Evolutionary conservation across 768 basidiomycete genomes (phyloP).

Genomic region (Lentinula detonsa): DNA sequence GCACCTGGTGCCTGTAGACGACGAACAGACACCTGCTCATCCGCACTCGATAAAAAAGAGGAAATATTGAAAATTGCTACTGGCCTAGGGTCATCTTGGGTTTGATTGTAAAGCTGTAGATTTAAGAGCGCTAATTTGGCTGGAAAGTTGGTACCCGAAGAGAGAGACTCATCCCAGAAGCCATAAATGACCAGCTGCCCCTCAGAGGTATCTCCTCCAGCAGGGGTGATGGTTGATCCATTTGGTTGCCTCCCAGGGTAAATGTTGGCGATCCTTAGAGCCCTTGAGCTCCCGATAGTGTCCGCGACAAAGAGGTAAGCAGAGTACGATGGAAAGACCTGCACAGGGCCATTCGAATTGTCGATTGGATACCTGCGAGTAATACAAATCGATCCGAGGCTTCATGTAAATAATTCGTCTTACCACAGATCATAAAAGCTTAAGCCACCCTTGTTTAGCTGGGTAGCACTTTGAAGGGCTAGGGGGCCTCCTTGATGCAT

Average conservation of each 20-base stretch:
- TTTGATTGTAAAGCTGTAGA: conserved; percentile 45
- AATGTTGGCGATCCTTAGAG: conserved; percentile 39
- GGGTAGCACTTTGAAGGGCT: conserved; percentile 42
- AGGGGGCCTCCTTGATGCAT: conserved; percentile 52
- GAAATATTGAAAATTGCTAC: conserved; percentile 40
- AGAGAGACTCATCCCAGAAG: conserved; percentile 34
- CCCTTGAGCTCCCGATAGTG: conserved; percentile 36
- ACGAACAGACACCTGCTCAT: conserved; percentile 28
- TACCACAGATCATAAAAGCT: conserved; percentile 43
- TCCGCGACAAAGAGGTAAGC: conserved; percentile 48
- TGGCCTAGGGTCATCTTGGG: conserved; percentile 33
- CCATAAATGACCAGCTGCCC: conserved; percentile 49
- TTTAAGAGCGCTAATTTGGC: conserved; percentile 44
- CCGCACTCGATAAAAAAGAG: conserved; percentile 23
- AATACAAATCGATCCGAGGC: background rate
- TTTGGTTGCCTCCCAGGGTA: conserved; percentile 47
- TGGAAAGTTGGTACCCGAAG: conserved; percentile 26
- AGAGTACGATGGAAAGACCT: conserved; percentile 49
- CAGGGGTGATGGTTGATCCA: conserved; percentile 47
- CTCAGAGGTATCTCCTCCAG: conserved; percentile 36
- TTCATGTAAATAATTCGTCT: background rate
- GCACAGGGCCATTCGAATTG: conserved; percentile 39
- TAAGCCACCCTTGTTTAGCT: conserved; percentile 43
- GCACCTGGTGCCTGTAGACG: conserved; percentile 43
- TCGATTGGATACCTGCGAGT: conserved; percentile 38